phyloP scores from a whole-genome alignment of 2,329 filamentous ascomycete species.

The Phymatotrichopsis omnivora region DNA sequence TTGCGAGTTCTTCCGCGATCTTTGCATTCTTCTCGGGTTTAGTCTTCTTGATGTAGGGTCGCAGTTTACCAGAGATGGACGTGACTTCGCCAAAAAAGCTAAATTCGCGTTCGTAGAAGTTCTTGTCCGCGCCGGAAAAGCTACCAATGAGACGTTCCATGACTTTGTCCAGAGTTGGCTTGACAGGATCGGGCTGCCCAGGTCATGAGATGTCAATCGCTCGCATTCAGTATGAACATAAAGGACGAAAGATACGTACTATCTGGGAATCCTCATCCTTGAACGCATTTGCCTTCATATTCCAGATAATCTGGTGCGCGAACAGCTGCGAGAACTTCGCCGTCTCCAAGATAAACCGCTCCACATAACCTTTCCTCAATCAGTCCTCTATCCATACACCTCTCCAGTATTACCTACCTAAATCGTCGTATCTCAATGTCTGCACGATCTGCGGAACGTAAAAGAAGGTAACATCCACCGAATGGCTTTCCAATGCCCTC shows the following conservation, averaged over 20 bases:
- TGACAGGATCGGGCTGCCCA: slow-evolving; percentile 69
- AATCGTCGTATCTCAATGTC: slow-evolving; percentile 77
- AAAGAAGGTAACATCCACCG: slow-evolving; percentile 96
- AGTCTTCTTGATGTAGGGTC: slow-evolving; percentile 79
- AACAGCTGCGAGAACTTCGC: slow-evolving; percentile 97
- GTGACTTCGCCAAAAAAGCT: slow-evolving; percentile 98
- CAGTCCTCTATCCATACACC: no score
- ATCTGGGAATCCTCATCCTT: slow-evolving; percentile 90
- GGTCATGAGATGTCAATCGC: slow-evolving; percentile 15
- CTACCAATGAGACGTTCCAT: slow-evolving; percentile 72
- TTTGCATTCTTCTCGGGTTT: slow-evolving; percentile 99
- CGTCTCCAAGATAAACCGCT: slow-evolving; percentile 92
- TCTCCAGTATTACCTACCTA: no score
- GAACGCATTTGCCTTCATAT: slow-evolving; percentile 98
- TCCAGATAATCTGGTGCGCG: slow-evolving; percentile 99
- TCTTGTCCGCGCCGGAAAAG: slow-evolving; percentile 67
- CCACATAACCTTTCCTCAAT: no score
- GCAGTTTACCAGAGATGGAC: slow-evolving; percentile 85
- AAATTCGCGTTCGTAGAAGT: slow-evolving; percentile 91
- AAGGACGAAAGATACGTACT: slow-evolving; percentile 41
- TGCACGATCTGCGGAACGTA: slow-evolving; percentile 98
- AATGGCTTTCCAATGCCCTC: slow-evolving; percentile 84
- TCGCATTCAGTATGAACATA: neutral
- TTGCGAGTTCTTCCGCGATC: slow-evolving; percentile 94
- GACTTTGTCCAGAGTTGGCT: slow-evolving; percentile 85